Evolutionary conservation across 495 filamentous ascomycete species (phyloP).

Genomic region (Emericellopsis terricola): DNA sequence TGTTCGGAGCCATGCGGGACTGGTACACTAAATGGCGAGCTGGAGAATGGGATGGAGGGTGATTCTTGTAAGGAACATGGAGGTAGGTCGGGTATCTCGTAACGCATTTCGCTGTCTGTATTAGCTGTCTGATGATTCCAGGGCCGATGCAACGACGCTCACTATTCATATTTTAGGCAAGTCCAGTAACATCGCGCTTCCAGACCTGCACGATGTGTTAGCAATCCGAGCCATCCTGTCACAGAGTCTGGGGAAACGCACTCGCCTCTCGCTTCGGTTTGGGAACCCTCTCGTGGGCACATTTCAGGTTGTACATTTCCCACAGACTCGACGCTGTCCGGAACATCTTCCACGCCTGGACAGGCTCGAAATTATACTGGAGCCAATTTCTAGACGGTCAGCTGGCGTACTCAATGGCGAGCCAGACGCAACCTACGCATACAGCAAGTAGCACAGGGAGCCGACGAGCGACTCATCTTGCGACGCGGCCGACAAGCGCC

Average conservation of each 20-base stretch:
- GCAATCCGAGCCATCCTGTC: neutral
- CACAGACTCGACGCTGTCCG: constrained; percentile 1
- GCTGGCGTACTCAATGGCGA: neutral
- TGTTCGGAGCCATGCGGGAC: neutral
- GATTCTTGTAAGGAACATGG: constrained; percentile 1
- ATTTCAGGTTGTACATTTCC: constrained; percentile 1
- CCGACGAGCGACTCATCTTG: neutral
- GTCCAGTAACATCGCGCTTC: constrained; percentile 1
- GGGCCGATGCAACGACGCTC: neutral
- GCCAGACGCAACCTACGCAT: neutral
- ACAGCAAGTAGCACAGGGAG: neutral
- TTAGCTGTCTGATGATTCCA: neutral
- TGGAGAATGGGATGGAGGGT: neutral
- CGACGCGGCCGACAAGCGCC: constrained; percentile 1
- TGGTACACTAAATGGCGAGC: neutral
- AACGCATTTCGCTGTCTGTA: neutral
- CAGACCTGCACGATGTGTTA: neutral
- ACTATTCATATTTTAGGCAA: constrained; percentile 1
- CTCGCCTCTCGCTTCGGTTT: constrained; percentile 1
- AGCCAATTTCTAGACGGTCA: neutral
- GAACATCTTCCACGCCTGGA: constrained; percentile 2
- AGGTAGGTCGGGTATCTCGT: constrained; percentile 1
- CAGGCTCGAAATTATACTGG: constrained; percentile 1
- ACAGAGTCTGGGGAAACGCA: neutral
- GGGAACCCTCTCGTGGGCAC: neutral